Evolutionary conservation across 768 basidiomycete species (phyloP).

Genomic region (Leccinum subtestaceum): DNA sequence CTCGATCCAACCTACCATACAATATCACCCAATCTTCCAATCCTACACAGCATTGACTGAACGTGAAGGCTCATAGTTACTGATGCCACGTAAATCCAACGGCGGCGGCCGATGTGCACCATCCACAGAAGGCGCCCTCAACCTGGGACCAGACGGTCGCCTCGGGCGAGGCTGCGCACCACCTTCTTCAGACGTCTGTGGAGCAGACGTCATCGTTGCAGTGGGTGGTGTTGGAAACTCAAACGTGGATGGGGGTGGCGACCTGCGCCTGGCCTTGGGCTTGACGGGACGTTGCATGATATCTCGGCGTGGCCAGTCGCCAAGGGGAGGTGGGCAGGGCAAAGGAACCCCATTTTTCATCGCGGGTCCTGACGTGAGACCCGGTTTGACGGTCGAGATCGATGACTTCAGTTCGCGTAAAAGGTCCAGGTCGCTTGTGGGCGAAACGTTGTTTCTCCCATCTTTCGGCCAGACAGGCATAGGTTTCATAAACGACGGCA

Average conservation of each 20-base stretch:
- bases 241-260: slow-evolving; percentile 18
- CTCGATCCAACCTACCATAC: background rate
- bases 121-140: slow-evolving; percentile 21
- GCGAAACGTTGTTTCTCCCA: slow-evolving; percentile 1
- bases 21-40: background rate
- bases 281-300: slow-evolving; percentile 27
- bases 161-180: slow-evolving; percentile 23
- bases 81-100: slow-evolving; percentile 18
- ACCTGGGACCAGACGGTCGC: slow-evolving; percentile 34
- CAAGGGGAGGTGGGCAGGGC: slow-evolving; percentile 45
- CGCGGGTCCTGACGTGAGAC: slow-evolving; percentile 19
- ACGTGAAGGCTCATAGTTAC: slow-evolving; percentile 5
- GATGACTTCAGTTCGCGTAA: slow-evolving; percentile 21
- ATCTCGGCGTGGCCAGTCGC: slow-evolving; percentile 54
- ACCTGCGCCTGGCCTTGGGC: slow-evolving; percentile 5
- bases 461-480: slow-evolving; percentile 10
- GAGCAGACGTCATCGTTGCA: slow-evolving; percentile 1
- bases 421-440: slow-evolving; percentile 8
- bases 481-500: slow-evolving; percentile 19
- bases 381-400: slow-evolving; percentile 29
- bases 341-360: slow-evolving; percentile 10
- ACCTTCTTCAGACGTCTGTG: slow-evolving; percentile 3
- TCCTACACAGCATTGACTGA: background rate
- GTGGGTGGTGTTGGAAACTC: slow-evolving; percentile 22
- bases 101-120: slow-evolving; percentile 17